phyloP scores from a whole-genome alignment of 2,329 filamentous ascomycete genomes.

The Fusarium keratoplasticum region DNA sequence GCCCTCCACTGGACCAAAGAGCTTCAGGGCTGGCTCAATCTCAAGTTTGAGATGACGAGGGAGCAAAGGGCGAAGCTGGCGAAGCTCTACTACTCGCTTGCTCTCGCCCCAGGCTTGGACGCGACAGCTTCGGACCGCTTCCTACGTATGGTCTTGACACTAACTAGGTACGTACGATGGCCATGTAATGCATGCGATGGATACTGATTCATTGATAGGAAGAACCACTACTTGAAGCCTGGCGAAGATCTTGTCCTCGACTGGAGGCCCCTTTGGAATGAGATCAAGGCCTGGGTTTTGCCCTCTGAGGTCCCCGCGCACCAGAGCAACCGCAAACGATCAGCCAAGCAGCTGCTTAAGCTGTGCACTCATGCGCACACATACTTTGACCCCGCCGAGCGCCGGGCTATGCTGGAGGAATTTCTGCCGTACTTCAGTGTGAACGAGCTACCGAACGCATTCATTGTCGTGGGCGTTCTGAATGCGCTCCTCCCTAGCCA shows the following conservation, averaged over 20 bases:
- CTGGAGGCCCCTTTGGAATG: slow-evolving; percentile 93
- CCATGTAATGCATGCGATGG: slow-evolving; percentile 6
- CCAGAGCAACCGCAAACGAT: slow-evolving; percentile 66
- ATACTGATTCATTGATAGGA: slow-evolving; percentile 62
- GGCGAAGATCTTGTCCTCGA: slow-evolving; percentile 91
- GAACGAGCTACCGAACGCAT: slow-evolving; percentile 91
- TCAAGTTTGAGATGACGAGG: slow-evolving; percentile 96
- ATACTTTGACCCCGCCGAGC: slow-evolving; percentile 91
- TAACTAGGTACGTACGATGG: slow-evolving; percentile 80
- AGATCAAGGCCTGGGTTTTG: slow-evolving; percentile 90
- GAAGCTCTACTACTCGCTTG: slow-evolving; percentile 93
- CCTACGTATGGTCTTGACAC: slow-evolving; percentile 92
- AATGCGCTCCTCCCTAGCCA: slow-evolving; percentile 90
- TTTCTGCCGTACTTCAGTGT: slow-evolving; percentile 90
- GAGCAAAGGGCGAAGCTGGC: slow-evolving; percentile 86
- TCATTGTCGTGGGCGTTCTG: slow-evolving; percentile 88
- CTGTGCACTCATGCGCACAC: slow-evolving; percentile 90
- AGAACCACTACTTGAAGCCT: slow-evolving; percentile 94
- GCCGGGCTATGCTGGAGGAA: slow-evolving; percentile 84
- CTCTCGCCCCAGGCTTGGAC: slow-evolving; percentile 90
- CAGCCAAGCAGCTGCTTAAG: slow-evolving; percentile 79
- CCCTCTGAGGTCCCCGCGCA: slow-evolving; percentile 82
- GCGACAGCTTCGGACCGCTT: slow-evolving; percentile 86
- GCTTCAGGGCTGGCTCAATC: slow-evolving; percentile 91
- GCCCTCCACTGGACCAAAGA: slow-evolving; percentile 98